These are phyloP conservation scores for Carex cristatella DNA, from an alignment of 176 grass and related monocot species.

Conservation along the genomic window DNA sequence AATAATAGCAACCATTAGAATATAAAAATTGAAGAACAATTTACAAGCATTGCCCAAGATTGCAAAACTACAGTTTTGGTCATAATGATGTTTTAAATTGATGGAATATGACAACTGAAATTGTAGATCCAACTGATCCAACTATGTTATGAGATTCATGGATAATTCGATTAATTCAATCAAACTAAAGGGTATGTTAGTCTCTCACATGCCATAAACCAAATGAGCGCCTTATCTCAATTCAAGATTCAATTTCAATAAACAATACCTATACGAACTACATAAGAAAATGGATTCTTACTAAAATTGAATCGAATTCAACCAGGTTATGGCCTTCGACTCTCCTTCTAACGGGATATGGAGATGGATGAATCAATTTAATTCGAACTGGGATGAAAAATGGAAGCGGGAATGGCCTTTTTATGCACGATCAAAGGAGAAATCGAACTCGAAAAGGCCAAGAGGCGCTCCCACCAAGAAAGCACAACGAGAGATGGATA, in stretches of 20 bases:
- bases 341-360: neutral
- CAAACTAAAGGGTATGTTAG: neutral
- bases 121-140: neutral
- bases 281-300: neutral
- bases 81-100: neutral
- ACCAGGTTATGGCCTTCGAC: neutral
- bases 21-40: constrained; percentile 1
- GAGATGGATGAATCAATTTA: neutral
- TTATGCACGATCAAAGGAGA: constrained; percentile 19
- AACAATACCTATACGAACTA: neutral
- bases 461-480: constrained; percentile 12
- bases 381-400: neutral
- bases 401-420: constrained; percentile 12
- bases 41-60: neutral
- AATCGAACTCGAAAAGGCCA: neutral
- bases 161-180: neutral
- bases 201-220: neutral
- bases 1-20: neutral
- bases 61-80: neutral
- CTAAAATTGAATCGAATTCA: neutral
- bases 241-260: neutral
- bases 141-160: neutral
- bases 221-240: neutral
- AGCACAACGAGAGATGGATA: constrained; percentile 21
- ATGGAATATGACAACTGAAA: neutral